Conservation (phyloP, 2,329 filamentous ascomycete species). For the Arachnopeziza araneosa region DNA sequence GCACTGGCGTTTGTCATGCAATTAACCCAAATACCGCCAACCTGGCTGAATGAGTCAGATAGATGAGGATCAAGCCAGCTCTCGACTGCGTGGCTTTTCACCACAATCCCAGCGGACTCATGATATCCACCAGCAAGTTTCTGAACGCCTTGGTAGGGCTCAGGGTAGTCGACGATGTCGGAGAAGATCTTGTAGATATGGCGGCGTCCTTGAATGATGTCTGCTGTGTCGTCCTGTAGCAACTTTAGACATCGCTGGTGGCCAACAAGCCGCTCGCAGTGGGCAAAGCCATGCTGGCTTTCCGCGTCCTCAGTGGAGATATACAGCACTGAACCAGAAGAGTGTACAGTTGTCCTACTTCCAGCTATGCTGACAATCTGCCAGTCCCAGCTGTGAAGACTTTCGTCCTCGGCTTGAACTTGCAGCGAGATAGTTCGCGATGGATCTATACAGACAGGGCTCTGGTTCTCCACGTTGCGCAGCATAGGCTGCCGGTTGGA, state of each 20-base stretch:
- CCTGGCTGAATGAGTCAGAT: not conserved
- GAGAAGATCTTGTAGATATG: conserved; percentile 8
- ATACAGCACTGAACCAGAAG: not conserved
- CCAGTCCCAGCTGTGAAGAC: not conserved
- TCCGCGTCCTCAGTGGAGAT: not conserved
- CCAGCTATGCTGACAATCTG: not conserved
- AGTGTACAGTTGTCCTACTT: conserved; percentile 7
- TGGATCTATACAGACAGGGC: not conserved
- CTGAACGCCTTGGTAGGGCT: conserved; percentile 4
- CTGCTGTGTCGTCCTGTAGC: not conserved
- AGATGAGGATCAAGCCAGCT: not conserved
- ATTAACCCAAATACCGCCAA: not conserved
- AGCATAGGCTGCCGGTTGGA: not conserved
- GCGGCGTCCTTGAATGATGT: conserved; percentile 1
- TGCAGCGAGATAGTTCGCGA: not conserved
- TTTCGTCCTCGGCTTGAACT: not conserved
- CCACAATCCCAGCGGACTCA: conserved; percentile 3
- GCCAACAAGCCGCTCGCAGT: conserved; percentile 1
- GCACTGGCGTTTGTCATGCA: not conserved
- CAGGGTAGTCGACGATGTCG: conserved; percentile 4
- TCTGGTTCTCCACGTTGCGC: not conserved
- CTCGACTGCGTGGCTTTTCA: not conserved
- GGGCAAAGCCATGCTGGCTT: not conserved
- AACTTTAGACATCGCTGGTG: not conserved
- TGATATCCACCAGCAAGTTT: conserved; percentile 1